Evolutionary conservation across 2,329 filamentous ascomycete species (phyloP).

Genomic region (Apiospora saccharicola): DNA sequence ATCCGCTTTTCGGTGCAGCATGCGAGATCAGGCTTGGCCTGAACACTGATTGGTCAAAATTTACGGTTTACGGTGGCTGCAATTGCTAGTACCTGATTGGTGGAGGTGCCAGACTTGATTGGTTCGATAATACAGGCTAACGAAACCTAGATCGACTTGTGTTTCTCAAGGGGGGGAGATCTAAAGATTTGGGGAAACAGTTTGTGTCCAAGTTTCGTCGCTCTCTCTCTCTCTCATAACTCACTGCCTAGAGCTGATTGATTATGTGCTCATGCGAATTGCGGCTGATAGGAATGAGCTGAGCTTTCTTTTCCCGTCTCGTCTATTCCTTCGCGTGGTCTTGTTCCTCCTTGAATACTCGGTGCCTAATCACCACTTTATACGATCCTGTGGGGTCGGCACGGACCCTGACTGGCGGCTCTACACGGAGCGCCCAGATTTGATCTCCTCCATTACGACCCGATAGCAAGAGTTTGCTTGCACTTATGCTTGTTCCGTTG

Average conservation of each 20-base stretch:
- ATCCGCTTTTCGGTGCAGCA: background rate
- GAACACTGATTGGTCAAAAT: background rate
- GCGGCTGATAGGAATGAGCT: background rate
- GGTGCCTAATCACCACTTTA: background rate
- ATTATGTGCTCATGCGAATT: background rate
- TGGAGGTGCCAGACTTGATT: background rate
- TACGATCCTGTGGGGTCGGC: background rate
- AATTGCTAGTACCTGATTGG: background rate
- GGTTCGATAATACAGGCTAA: background rate
- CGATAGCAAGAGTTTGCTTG: background rate
- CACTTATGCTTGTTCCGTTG: background rate
- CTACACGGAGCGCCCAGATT: background rate
- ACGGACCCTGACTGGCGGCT: background rate
- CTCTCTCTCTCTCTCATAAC: background rate
- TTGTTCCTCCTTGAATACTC: background rate
- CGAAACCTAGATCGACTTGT: background rate
- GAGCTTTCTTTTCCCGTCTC: too few species aligned
- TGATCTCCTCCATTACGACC: background rate
- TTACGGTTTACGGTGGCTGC: slow-evolving; percentile 14
- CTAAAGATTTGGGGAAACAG: background rate
- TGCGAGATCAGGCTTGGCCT: background rate
- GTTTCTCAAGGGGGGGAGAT: too few species aligned
- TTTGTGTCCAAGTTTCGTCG: background rate
- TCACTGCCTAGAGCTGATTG: background rate
- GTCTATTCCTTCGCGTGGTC: background rate